These are phyloP conservation scores for Venturia oleaginea DNA, from an alignment of 2,329 filamentous ascomycete species.

Conservation along the genomic window DNA sequence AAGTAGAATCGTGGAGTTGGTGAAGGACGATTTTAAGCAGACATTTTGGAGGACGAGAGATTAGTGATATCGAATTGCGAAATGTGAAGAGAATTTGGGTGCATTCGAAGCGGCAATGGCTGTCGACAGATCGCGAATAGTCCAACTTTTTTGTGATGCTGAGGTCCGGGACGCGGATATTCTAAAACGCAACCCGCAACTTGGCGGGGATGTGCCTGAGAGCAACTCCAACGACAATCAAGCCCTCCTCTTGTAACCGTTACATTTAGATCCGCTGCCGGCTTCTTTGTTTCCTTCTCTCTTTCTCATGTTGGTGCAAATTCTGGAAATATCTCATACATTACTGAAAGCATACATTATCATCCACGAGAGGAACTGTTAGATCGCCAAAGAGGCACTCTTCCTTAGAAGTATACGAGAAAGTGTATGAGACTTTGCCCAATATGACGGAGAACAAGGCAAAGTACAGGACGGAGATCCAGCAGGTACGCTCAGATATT, in stretches of 20 bases:
- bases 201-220: background rate
- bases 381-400: background rate
- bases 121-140: background rate
- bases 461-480: slow-evolving; percentile 97
- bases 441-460: slow-evolving; percentile 50
- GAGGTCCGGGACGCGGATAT: background rate
- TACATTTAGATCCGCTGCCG: background rate
- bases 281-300: background rate
- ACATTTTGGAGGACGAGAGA: background rate
- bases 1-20: background rate
- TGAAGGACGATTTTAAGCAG: background rate
- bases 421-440: background rate
- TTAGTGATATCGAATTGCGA: background rate
- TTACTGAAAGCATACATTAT: background rate
- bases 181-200: background rate
- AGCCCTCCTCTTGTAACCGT: background rate
- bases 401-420: background rate
- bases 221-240: background rate
- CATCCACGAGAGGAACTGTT: background rate
- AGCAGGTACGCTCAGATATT: slow-evolving; percentile 59
- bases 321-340: background rate
- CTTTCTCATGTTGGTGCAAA: background rate
- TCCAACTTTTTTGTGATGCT: background rate
- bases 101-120: background rate
- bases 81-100: no score